Evolutionary conservation across 306 rosid species (phyloP).

Genomic region (Arachis stenosperma): DNA sequence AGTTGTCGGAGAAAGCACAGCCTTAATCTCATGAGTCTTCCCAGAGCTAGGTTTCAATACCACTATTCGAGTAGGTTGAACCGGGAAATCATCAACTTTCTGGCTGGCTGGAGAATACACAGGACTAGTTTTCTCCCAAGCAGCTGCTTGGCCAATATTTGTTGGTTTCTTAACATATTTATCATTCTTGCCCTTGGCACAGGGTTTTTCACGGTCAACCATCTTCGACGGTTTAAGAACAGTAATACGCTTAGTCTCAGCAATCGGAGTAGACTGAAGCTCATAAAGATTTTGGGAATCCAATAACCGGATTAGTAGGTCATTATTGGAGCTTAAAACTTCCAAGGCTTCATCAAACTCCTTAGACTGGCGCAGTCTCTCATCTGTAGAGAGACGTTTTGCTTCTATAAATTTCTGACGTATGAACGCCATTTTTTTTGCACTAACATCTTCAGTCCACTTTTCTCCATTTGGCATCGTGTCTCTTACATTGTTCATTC

Average conservation of each 20-base stretch:
- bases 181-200: conserved; percentile 52
- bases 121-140: conserved; percentile 54
- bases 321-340: conserved; percentile 86
- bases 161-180: conserved; percentile 54
- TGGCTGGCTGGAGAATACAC: conserved; percentile 53
- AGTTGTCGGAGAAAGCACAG: conserved; percentile 60
- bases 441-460: conserved; percentile 56
- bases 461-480: conserved; percentile 67
- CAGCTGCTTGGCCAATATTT: conserved; percentile 50
- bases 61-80: conserved; percentile 92
- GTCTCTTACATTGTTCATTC: conserved; percentile 55
- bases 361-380: conserved; percentile 76
- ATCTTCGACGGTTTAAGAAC: conserved; percentile 92
- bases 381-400: conserved; percentile 80
- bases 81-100: conserved; percentile 64
- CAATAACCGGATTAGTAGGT: conserved; percentile 69
- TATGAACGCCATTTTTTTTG: conserved; percentile 74
- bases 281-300: conserved; percentile 80
- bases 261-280: conserved; percentile 59
- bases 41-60: conserved; percentile 89
- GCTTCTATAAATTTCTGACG: conserved; percentile 85
- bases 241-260: conserved; percentile 89
- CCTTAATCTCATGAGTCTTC: conserved; percentile 62
- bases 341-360: conserved; percentile 89
- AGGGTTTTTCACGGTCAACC: conserved; percentile 55